Evolutionary conservation across 202 grass and related monocot species (phyloP), one percentile per base, ranked within the genome.

Genomic region (Panicum virgatum): DNA sequence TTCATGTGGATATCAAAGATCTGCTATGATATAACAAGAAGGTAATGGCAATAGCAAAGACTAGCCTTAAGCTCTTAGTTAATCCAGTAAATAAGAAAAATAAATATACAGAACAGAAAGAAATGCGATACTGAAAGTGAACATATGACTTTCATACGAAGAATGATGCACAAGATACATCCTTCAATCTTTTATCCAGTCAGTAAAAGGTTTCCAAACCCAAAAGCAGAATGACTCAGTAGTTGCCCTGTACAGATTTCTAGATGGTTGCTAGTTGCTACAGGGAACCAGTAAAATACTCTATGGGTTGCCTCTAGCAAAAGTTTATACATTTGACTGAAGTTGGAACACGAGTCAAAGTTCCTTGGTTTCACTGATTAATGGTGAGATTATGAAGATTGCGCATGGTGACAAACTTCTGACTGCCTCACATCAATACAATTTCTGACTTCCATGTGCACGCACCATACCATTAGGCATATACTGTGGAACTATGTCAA

Each of bases 1-100:
- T 87, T 82, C 82, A 44, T 23, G 65, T 42, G 51, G 48, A 83
- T 86, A 82, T 88, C 53, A 89, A 84, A 83, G 39, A 6, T 22
- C n/a, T 54, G 19, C 20, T 50, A 84, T 30, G 54, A 13, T 44
- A 65, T 30, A 64, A n/a, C n/a, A n/a, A n/a, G 16, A 48, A 86
- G 36, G 37, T 20, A 80, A 62, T 25, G 36, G 9, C 38, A 58
- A 73, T 58, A 37, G 25, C 5, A 7, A 46, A 48, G 23, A 47
- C 2, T 32, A 62, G 30, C 36, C 14, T 78, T 64, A 46, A 8
- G 59, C 29, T 32, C 53, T 45, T 74, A 42, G 16, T 20, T 22
- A 65, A 73, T 43, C 12, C 37, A 16, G 19, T n/a, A 62, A 38
- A 69, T 68, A 27, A 40, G 14, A 62, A 70, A 20, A 45, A 4